phyloP scores from a whole-genome alignment of 1,139 yeast genomes.

The Candida sp. region DNA sequence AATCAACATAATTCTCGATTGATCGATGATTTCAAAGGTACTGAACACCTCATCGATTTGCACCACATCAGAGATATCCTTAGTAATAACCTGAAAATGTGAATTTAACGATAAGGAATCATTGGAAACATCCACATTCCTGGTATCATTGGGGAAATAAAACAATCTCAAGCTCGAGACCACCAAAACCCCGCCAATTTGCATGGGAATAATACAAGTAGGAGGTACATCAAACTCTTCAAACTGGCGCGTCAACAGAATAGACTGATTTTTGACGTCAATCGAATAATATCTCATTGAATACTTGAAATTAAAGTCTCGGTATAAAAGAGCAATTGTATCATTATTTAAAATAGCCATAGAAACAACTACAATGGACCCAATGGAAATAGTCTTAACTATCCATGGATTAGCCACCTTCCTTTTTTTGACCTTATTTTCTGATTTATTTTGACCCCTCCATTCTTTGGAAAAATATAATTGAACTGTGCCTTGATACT shows the following conservation, averaged over 20 bases:
- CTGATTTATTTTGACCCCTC: conserved; percentile 4
- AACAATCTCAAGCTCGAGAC: conserved; percentile 25
- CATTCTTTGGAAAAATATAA: conserved; percentile 14
- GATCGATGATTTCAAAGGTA: conserved; percentile 20
- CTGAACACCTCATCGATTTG: neutral
- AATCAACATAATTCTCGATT: conserved; percentile 22
- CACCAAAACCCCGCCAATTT: conserved; percentile 29
- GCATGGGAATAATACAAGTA: conserved; percentile 20
- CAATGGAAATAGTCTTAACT: conserved; percentile 18
- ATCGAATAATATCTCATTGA: conserved; percentile 29
- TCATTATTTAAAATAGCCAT: conserved; percentile 12
- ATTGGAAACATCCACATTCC: conserved; percentile 10
- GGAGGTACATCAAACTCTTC: conserved; percentile 36
- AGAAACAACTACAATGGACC: conserved; percentile 26
- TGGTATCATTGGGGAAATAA: conserved; percentile 22
- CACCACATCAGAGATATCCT: conserved; percentile 6
- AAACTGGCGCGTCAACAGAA: conserved; percentile 21
- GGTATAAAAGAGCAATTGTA: conserved; percentile 27
- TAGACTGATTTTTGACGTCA: conserved; percentile 5
- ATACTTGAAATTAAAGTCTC: conserved; percentile 32
- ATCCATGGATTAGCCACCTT: conserved; percentile 8
- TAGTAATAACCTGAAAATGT: conserved; percentile 11
- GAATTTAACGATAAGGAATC: conserved; percentile 10
- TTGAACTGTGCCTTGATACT: conserved; percentile 29
- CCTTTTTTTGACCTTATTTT: conserved; percentile 6